Percentiles rank a stretch among this genome's conserved stretches.
phyloP scores from a whole-genome alignment of 306 rosid species.

The Astragalus membranaceus region DNA sequence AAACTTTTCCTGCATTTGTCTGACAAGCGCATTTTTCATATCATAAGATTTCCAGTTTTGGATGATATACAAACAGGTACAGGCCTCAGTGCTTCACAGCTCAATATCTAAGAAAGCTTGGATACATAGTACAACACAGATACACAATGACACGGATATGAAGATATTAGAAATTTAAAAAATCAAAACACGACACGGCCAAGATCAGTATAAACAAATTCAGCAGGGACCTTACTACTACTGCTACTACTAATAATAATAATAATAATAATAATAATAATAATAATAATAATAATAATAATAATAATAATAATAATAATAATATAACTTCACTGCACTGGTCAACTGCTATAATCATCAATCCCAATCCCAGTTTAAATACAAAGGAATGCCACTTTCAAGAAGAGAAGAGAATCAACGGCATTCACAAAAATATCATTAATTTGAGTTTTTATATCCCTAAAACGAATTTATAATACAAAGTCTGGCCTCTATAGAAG shows the following conservation, averaged over 20 bases:
- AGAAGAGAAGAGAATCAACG: background rate
- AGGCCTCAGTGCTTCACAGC: background rate
- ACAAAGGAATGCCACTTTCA: background rate
- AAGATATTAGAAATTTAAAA: too few species aligned
- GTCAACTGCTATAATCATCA: background rate
- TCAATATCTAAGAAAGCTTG: too few species aligned
- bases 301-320: background rate
- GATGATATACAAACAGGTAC: background rate
- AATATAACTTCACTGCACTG: background rate
- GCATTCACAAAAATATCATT: background rate
- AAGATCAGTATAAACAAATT: background rate
- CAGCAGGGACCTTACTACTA: background rate
- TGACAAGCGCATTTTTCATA: too few species aligned
- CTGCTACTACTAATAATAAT: too few species aligned
- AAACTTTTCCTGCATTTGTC: too few species aligned
- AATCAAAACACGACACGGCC: too few species aligned
- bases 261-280: background rate
- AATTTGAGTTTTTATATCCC: background rate
- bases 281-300: background rate
- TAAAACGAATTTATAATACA: background rate
- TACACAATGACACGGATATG: too few species aligned
- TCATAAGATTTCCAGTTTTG: background rate
- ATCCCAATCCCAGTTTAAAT: background rate
- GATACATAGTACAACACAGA: too few species aligned
- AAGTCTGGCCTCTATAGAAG: background rate